phyloP scores from a whole-genome alignment of 805 yeast genomes.

The Barnettozyma salicaria region DNA sequence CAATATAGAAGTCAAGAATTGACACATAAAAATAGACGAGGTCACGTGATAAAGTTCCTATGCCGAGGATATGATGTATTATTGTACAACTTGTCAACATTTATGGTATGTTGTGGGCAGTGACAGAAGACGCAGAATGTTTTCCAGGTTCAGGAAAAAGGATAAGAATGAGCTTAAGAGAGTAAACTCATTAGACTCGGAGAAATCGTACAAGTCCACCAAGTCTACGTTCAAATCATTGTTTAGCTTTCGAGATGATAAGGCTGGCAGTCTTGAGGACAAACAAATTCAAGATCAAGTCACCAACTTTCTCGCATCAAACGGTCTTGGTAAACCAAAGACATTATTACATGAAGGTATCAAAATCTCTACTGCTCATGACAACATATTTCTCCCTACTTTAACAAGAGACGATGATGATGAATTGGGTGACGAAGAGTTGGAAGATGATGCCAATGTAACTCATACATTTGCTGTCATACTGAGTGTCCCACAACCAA shows the following conservation, averaged over 20 bases:
- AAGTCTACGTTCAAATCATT: slow-evolving; percentile 2
- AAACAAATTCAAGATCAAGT: neutral
- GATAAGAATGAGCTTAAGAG: slow-evolving; percentile 7
- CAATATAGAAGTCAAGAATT: slow-evolving; percentile 10
- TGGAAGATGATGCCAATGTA: slow-evolving; percentile 1
- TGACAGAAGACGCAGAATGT: slow-evolving; percentile 5
- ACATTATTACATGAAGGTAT: slow-evolving; percentile 3
- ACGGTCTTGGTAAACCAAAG: slow-evolving; percentile 4
- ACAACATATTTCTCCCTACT: slow-evolving; percentile 9
- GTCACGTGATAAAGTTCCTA: neutral
- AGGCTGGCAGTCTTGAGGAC: neutral
- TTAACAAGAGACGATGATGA: slow-evolving; percentile 9
- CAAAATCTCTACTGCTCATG: slow-evolving; percentile 4
- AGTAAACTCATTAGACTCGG: slow-evolving; percentile 8
- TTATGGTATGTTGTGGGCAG: no score
- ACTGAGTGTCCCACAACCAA: slow-evolving; percentile 7
- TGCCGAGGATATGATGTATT: no score
- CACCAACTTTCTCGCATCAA: neutral
- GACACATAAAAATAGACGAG: neutral
- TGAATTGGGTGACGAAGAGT: slow-evolving; percentile 2
- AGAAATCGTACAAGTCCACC: slow-evolving; percentile 2
- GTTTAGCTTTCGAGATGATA: slow-evolving; percentile 3
- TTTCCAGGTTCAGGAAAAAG: slow-evolving; percentile 5
- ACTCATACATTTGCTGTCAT: slow-evolving; percentile 9
- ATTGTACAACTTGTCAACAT: no score